A percentile compares a stretch with the other conserved stretches of the same genome.
Conservation (phyloP, 2,329 filamentous ascomycete species). For the Sclerotiophoma versabilis region DNA sequence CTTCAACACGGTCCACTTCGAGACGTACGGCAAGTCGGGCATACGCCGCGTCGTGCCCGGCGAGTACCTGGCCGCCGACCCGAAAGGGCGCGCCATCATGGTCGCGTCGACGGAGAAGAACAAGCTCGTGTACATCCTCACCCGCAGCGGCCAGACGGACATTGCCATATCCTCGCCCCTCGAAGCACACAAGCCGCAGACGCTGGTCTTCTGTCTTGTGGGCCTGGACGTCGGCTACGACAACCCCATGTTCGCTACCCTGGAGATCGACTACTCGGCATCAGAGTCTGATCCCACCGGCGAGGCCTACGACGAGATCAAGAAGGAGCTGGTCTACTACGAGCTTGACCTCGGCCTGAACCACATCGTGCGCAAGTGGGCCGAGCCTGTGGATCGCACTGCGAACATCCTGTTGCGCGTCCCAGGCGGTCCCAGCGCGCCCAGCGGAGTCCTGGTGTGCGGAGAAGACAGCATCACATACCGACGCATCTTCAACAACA, state of each 20-base stretch:
- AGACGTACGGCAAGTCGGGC: conserved; percentile 98
- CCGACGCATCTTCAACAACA: conserved; percentile 78
- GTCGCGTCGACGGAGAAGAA: conserved; percentile 97
- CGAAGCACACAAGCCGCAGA: conserved; percentile 92
- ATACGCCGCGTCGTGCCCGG: conserved; percentile 92
- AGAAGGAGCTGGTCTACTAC: conserved; percentile 95
- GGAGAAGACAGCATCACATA: conserved; percentile 95
- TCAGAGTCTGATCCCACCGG: conserved; percentile 90
- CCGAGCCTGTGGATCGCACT: conserved; percentile 88
- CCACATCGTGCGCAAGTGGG: conserved; percentile 96
- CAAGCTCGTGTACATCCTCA: conserved; percentile 98
- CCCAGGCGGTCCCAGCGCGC: conserved; percentile 89
- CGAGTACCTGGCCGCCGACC: conserved; percentile 94
- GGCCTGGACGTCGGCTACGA: conserved; percentile 95
- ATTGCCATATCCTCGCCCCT: conserved; percentile 96
- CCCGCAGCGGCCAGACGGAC: conserved; percentile 91
- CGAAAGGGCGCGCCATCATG: conserved; percentile 92
- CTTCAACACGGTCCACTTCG: conserved; percentile 88
- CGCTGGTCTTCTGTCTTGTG: conserved; percentile 85
- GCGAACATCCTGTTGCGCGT: conserved; percentile 93
- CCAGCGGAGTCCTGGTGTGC: conserved; percentile 93
- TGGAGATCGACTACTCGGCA: conserved; percentile 93
- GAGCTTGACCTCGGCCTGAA: conserved; percentile 96
- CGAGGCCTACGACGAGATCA: conserved; percentile 78
- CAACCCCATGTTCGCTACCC: conserved; percentile 92